phyloP scores from a whole-genome alignment of 2,329 filamentous ascomycete genomes.

The Annulohypoxylon truncatum region DNA sequence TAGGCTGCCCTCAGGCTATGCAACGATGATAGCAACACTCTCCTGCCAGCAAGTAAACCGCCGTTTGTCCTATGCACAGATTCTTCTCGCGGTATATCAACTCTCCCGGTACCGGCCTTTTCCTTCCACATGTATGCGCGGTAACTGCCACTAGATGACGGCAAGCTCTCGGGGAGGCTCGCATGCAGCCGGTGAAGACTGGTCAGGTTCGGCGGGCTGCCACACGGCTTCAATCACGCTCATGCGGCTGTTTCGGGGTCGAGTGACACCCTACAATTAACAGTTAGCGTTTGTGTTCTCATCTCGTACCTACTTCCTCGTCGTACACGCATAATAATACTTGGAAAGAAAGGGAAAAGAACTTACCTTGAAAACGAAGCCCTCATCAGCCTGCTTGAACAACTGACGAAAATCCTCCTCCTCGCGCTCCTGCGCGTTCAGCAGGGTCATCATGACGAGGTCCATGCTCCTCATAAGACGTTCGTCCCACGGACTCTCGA shows the following conservation, averaged over 20 bases:
- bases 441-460: slow-evolving; percentile 62
- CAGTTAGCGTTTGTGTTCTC: background rate
- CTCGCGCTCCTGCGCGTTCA: slow-evolving; percentile 64
- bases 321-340: background rate
- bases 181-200: background rate
- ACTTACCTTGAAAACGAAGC: slow-evolving; percentile 58
- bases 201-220: slow-evolving; percentile 47
- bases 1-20: slow-evolving; percentile 37
- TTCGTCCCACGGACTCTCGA: slow-evolving; percentile 59
- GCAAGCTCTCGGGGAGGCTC: slow-evolving; percentile 1
- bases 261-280: slow-evolving; percentile 53
- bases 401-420: slow-evolving; percentile 59
- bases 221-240: slow-evolving; percentile 62
- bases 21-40: slow-evolving; percentile 27
- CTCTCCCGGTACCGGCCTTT: no score
- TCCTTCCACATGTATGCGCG: background rate
- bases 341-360: background rate
- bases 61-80: slow-evolving; percentile 26
- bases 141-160: background rate
- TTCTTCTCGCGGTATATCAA: slow-evolving; percentile 4
- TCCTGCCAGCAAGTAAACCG: slow-evolving; percentile 10
- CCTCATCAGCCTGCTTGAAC: slow-evolving; percentile 56
- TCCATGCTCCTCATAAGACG: slow-evolving; percentile 63
- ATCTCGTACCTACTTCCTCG: background rate
- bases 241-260: slow-evolving; percentile 58